Evolutionary conservation across 176 grass and related monocot species (phyloP).

Genomic region (Carex kokanica): DNA sequence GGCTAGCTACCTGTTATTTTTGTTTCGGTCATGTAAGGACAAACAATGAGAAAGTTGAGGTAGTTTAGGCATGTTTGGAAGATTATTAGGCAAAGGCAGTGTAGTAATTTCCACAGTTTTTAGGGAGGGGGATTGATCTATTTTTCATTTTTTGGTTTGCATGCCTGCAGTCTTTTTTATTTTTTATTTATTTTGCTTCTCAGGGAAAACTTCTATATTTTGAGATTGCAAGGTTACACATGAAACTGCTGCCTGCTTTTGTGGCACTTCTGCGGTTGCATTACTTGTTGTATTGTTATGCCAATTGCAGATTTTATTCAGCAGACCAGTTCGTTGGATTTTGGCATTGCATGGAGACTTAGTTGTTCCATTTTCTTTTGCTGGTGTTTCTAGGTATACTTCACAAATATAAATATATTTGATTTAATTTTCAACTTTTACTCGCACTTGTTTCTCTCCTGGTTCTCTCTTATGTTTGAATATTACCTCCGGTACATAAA

Average conservation of each 20-base stretch:
- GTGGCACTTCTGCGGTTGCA: conserved; percentile 15
- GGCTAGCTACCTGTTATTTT: background rate
- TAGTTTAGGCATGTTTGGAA: background rate
- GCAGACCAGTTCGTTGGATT: conserved; percentile 93
- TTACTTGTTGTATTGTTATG: conserved; percentile 16
- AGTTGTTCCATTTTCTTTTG: conserved; percentile 81
- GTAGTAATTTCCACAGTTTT: background rate
- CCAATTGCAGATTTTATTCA: conserved; percentile 67
- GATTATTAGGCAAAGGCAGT: background rate
- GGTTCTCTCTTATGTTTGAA: background rate
- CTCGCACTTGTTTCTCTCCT: background rate
- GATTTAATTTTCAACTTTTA: background rate
- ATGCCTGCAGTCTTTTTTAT: background rate
- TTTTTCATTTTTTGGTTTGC: background rate
- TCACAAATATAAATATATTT: background rate
- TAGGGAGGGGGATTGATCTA: background rate
- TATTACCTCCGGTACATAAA: background rate
- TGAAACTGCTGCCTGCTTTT: background rate
- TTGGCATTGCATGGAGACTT: conserved; percentile 74
- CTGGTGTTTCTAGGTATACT: conserved; percentile 78
- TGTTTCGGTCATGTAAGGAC: background rate
- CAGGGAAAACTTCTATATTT: background rate
- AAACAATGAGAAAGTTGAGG: conserved; percentile 5
- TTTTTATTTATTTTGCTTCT: background rate
- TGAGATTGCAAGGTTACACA: background rate